Evolutionary conservation across 164 flowering plant genomes (phyloP), one percentile per base, ranked within the genome.

Genomic region (Annona squamosa): DNA sequence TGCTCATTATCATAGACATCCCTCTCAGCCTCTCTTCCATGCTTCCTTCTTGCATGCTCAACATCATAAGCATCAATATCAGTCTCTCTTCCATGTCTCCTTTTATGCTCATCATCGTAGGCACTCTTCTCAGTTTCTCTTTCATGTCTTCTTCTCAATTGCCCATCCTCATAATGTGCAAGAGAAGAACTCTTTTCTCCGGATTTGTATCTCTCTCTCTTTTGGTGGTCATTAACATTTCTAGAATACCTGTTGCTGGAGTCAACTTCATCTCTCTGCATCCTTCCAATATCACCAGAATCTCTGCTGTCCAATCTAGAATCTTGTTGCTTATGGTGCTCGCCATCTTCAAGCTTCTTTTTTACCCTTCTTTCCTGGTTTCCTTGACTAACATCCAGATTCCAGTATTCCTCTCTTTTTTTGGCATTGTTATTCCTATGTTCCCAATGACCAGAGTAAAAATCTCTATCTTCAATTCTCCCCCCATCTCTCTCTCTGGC

Each of bases 271-370:
- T 61, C 73, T 71, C 65, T 71, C 4, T 46, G 44, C 62, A 16
- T 70, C 17, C 72, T 41, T 63, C 41, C 72, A 9, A 17, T 43
- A 37, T 5, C 41, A 6, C 59, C 71, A 13, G 48, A 6, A 46
- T 47, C 71, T 19, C 57, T 69, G 71, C 48, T 47, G 7, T n/a
- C 77, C 67, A 79, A 76, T 75, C 73, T 81, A 65, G 71, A 75
- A 12, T 77, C 59, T 16, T 5, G 59, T 52, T 52, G 59, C 59
- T 77, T 77, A 46, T 74, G 73, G 26, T 18, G 13, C 16, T 64
- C 69, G 45, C 26, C 78, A 72, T 73, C 83, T 70, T 83, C 82
- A 64, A 70, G 19, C 66, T 81, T 79, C 74, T 76, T 78, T 75
- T 78, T 86, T 46, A 78, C 78, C 48, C 64, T 77, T 45, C 37